These are phyloP conservation scores for Trichoderma arundinaceum DNA, from an alignment of 2,329 filamentous ascomycete species.

Conservation along the genomic window DNA sequence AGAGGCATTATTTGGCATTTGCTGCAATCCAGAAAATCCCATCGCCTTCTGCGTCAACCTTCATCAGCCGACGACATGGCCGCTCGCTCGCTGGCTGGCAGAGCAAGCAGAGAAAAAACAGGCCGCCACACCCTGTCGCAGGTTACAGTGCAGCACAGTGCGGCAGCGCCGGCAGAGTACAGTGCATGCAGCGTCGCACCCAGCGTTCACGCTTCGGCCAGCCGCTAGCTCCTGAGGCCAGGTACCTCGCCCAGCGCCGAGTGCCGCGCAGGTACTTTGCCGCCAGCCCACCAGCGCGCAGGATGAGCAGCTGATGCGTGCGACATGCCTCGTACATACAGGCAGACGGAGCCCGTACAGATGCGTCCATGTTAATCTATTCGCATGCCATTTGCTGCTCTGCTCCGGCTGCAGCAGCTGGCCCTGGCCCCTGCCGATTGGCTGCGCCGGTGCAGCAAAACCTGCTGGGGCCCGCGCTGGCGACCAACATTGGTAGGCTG, in stretches of 20 bases:
- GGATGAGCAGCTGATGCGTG: conserved; percentile 28
- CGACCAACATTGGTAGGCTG: conserved; percentile 9
- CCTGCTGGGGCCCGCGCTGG: conserved; percentile 27
- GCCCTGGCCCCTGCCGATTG: conserved; percentile 29
- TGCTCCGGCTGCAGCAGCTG: conserved; percentile 16
- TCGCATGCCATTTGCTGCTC: conserved; percentile 5
- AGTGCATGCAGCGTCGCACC: conserved; percentile 20
- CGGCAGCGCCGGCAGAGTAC: not conserved
- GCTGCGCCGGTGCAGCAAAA: not conserved
- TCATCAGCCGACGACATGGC: conserved; percentile 13
- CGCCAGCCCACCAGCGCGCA: conserved; percentile 11
- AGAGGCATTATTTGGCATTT: conserved; percentile 12
- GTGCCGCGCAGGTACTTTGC: conserved; percentile 13
- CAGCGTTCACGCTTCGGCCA: conserved; percentile 5
- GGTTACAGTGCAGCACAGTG: conserved; percentile 32
- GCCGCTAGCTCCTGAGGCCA: not conserved
- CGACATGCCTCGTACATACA: conserved; percentile 20
- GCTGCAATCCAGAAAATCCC: not conserved
- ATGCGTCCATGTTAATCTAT: not conserved
- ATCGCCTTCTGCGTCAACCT: not conserved
- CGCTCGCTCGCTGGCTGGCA: conserved; percentile 10
- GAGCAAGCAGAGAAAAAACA: conserved; percentile 1
- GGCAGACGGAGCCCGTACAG: conserved; percentile 4
- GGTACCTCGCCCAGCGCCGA: not conserved
- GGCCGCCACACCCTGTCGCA: conserved; percentile 24